Evolutionary conservation across 2,329 filamentous ascomycete genomes (phyloP).

Genomic region (Clonostachys byssicola): DNA sequence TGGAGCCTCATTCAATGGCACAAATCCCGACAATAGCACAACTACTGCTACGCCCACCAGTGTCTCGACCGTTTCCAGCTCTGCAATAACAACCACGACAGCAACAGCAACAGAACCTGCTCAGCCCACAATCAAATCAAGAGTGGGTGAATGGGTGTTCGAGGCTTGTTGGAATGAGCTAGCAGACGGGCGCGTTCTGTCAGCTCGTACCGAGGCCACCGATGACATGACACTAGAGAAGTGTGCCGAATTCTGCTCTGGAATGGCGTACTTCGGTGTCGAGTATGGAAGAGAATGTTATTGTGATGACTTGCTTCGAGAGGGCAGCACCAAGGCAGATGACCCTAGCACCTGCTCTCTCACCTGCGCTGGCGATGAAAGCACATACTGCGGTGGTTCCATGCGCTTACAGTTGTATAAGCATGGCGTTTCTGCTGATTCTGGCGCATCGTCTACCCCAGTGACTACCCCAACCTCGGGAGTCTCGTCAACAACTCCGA

Average conservation of each 20-base stretch:
- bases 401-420: constrained; percentile 25
- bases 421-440: constrained; percentile 1
- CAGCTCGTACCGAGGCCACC: constrained; percentile 15
- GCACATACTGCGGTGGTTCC: constrained; percentile 26
- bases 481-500: background rate
- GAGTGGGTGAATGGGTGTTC: constrained; percentile 19
- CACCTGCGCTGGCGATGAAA: constrained; percentile 20
- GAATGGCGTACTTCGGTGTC: constrained; percentile 21
- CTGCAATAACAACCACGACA: constrained; percentile 5
- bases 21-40: background rate
- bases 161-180: constrained; percentile 31
- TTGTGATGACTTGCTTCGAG: constrained; percentile 24
- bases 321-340: constrained; percentile 15
- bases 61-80: background rate
- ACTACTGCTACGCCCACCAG: background rate
- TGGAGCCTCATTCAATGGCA: background rate
- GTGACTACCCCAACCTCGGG: background rate
- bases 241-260: constrained; percentile 21
- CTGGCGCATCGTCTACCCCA: constrained; percentile 3
- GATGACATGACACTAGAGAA: constrained; percentile 28
- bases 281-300: constrained; percentile 33
- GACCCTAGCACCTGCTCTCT: constrained; percentile 26
- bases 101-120: constrained; percentile 11
- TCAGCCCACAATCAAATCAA: constrained; percentile 13
- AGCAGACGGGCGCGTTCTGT: constrained; percentile 20